Evolutionary conservation across 495 filamentous ascomycete genomes (phyloP), one percentile per base, ranked within the genome.

Genomic region (Choiromyces venosus): DNA sequence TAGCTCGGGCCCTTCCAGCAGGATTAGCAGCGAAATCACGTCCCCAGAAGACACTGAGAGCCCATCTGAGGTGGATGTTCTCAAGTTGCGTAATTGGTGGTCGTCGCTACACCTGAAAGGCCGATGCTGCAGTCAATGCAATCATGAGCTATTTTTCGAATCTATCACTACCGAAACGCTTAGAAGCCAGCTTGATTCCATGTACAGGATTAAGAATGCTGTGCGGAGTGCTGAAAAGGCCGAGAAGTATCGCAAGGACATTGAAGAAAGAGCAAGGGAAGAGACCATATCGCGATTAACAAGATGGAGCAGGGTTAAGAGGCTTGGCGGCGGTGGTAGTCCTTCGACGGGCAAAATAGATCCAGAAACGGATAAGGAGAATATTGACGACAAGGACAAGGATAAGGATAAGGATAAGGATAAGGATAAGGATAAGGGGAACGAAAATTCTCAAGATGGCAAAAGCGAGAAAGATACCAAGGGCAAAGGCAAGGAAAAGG

Each of bases 101-200:
- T 9, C 52, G n/a, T 21, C 33, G 18, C 72, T 75, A 19, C 73
- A 74, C 65, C 69, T 71, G 6, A 75, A 75, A 66, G 16, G 65
- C 2, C 42, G 65, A 14, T 66, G 39, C 29, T 75, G 71, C 18
- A 73, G 71, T 65, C 68, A 37, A 29, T 75, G 74, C 18, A 73
- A 73, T 38, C 74, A 61, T 67, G 37, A 25, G 9, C 39, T 61
- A 6, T 36, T 68, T 38, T 74, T 74, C 19, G 74, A 75, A 74
- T 74, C 68, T 29, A 19, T 74, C 72, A 75, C 74, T 42, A 75
- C 74, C 29, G 37, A n/a, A 16, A 74, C 73, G 29, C 64, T 74
- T 16, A 75, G 74, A 61, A 66, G 38, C 52, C 74, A 75, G 46
- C 38, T 75, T 25, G 74, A 75, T 61, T 39, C 66, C 29, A 67